Conservation (phyloP, 495 filamentous ascomycete species). For the Penicillium coprophilum region DNA sequence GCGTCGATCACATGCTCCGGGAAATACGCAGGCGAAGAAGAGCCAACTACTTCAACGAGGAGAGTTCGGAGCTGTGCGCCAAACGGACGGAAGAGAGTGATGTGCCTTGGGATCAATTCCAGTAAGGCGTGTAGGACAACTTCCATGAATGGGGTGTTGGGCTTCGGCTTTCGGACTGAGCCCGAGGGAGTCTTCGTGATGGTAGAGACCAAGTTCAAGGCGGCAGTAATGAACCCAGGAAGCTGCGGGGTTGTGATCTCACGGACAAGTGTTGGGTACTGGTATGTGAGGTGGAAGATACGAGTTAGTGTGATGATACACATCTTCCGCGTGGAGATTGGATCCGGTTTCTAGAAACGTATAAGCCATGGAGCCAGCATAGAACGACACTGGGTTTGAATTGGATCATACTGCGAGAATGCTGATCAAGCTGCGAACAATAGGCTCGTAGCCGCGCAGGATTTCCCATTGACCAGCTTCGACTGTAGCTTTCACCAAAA, state of each 20-base stretch:
- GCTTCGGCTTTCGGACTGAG: conserved; percentile 43
- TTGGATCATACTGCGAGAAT: conserved; percentile 63
- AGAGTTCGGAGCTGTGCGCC: conserved; percentile 62
- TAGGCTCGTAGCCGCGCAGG: conserved; percentile 64
- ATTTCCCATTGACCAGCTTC: conserved; percentile 80
- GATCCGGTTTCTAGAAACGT: conserved; percentile 64
- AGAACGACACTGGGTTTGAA: background rate
- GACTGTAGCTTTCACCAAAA: conserved; percentile 74
- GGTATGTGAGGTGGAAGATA: conserved; percentile 78
- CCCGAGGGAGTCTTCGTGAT: conserved; percentile 36
- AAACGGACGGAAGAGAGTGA: conserved; percentile 77
- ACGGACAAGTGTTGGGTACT: conserved; percentile 76
- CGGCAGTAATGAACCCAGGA: conserved; percentile 68
- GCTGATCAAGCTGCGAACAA: conserved; percentile 69
- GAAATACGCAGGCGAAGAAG: conserved; percentile 33
- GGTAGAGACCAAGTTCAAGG: conserved; percentile 63
- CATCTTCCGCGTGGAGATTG: conserved; percentile 68
- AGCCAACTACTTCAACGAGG: conserved; percentile 48
- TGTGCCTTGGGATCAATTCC: conserved; percentile 70
- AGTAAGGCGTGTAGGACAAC: conserved; percentile 63
- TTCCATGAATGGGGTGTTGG: conserved; percentile 52
- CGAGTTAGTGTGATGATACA: conserved; percentile 72
- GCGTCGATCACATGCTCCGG: conserved; percentile 50
- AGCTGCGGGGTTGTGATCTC: conserved; percentile 86
- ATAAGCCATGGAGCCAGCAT: conserved; percentile 10